Evolutionary conservation across 441 rosid genomes (phyloP).

Genomic region (Populus hybrid): DNA sequence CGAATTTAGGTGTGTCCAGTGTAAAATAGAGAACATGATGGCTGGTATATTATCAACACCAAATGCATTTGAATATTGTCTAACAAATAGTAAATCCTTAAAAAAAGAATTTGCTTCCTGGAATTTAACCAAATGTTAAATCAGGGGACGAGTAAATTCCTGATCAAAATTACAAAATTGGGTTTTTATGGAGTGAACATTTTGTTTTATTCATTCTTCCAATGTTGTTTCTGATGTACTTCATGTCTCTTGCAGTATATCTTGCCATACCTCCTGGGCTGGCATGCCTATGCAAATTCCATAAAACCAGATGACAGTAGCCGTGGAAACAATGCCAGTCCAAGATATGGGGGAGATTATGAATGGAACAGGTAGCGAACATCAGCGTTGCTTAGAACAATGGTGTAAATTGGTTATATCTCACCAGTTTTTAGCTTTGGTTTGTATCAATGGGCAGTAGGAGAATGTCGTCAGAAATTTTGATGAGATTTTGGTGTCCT

Average conservation of each 20-base stretch:
- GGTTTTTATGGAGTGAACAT: background rate
- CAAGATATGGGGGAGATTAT: slow-evolving; percentile 63
- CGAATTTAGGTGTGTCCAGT: background rate
- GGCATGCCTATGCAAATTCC: slow-evolving; percentile 68
- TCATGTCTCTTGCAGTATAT: slow-evolving; percentile 51
- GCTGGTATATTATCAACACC: background rate
- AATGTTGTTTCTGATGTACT: background rate
- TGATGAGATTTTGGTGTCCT: background rate
- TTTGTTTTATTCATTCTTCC: background rate
- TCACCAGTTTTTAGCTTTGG: background rate
- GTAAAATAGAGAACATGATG: background rate
- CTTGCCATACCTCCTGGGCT: slow-evolving; percentile 84
- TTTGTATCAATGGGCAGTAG: background rate
- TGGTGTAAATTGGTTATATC: background rate
- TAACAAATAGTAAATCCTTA: background rate
- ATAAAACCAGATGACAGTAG: slow-evolving; percentile 46
- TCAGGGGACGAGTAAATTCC: background rate
- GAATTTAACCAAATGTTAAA: too few relatives aligned
- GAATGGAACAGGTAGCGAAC: slow-evolving; percentile 68
- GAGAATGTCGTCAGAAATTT: background rate
- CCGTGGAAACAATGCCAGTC: slow-evolving; percentile 40
- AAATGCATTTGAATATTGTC: background rate
- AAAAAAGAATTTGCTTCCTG: too few relatives aligned
- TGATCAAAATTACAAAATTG: background rate
- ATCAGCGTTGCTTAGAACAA: background rate